These are phyloP conservation scores for Pyrrhoderma noxium DNA, from an alignment of 1,284 basidiomycete species.

Conservation along the genomic window DNA sequence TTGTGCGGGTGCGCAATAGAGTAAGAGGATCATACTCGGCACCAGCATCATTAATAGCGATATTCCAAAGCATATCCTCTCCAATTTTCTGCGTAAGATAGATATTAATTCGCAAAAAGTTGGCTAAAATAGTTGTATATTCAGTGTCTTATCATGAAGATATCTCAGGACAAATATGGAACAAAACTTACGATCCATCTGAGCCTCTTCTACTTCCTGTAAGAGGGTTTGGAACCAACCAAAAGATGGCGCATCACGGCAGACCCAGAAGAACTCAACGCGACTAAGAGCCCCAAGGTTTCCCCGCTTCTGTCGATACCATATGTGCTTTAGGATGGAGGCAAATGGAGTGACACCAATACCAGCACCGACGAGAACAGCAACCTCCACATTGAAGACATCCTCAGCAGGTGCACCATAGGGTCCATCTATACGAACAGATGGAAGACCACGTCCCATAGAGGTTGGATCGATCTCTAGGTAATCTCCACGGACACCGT, in stretches of 20 bases:
- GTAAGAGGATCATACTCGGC: constrained; percentile 80
- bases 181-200: constrained; percentile 65
- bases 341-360: constrained; percentile 90
- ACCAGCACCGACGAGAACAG: constrained; percentile 81
- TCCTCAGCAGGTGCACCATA: constrained; percentile 88
- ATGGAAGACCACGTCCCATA: constrained; percentile 49
- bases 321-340: constrained; percentile 87
- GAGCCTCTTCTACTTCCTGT: constrained; percentile 78
- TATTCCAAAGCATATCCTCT: constrained; percentile 85
- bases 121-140: constrained; percentile 41
- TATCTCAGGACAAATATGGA: not conserved
- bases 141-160: not conserved
- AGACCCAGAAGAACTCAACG: constrained; percentile 90
- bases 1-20: constrained; percentile 74
- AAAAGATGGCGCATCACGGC: constrained; percentile 82
- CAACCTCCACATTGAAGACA: constrained; percentile 80
- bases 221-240: constrained; percentile 89
- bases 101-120: constrained; percentile 85
- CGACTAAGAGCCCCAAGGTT: constrained; percentile 70
- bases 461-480: constrained; percentile 61
- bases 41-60: constrained; percentile 79
- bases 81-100: constrained; percentile 83
- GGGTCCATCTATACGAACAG: constrained; percentile 78
- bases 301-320: constrained; percentile 79
- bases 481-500: constrained; percentile 59